Conservation (phyloP, 108 stramenopile species). For the Nitzschia sp. region DNA sequence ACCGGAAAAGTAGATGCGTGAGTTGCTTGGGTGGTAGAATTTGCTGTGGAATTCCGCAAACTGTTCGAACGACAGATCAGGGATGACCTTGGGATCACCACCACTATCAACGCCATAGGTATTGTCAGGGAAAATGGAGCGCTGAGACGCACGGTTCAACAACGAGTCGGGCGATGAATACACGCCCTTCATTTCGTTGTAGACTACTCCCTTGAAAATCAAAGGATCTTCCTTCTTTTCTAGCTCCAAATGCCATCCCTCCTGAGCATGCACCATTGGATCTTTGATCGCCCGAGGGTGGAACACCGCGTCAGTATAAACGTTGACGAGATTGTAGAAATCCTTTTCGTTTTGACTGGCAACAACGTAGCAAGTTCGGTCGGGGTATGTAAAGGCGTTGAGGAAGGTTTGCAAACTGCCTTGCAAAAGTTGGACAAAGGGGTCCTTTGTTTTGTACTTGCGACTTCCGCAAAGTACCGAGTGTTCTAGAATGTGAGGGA, state of each 20-base stretch:
- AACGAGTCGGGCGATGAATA: slow-evolving; percentile 93
- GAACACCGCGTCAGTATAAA: slow-evolving; percentile 97
- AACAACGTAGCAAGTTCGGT: slow-evolving; percentile 98
- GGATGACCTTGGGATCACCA: slow-evolving; percentile 95
- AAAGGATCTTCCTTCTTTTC: slow-evolving; percentile 85
- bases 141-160: slow-evolving; percentile 86
- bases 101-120: slow-evolving; percentile 95
- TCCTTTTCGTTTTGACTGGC: slow-evolving; percentile 96
- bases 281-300: slow-evolving; percentile 90
- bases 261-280: slow-evolving; percentile 93
- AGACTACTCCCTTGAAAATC: slow-evolving; percentile 98
- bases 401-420: slow-evolving; percentile 96
- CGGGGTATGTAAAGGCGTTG: slow-evolving; percentile 99
- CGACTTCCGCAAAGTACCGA: slow-evolving; percentile 95
- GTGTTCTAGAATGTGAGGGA: slow-evolving; percentile 99
- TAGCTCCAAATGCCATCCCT: slow-evolving; percentile 98
- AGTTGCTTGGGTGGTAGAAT: slow-evolving; percentile 96
- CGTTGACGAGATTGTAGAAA: slow-evolving; percentile 99
- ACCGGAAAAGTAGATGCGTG: slow-evolving; percentile 93
- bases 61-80: slow-evolving; percentile 92
- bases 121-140: slow-evolving; percentile 94
- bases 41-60: slow-evolving; percentile 91
- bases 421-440: slow-evolving; percentile 97
- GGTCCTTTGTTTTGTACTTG: slow-evolving; percentile 97
- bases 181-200: slow-evolving; percentile 99